phyloP scores from a whole-genome alignment of 495 filamentous ascomycete genomes.

The Hypoxylon crocopeplum region DNA sequence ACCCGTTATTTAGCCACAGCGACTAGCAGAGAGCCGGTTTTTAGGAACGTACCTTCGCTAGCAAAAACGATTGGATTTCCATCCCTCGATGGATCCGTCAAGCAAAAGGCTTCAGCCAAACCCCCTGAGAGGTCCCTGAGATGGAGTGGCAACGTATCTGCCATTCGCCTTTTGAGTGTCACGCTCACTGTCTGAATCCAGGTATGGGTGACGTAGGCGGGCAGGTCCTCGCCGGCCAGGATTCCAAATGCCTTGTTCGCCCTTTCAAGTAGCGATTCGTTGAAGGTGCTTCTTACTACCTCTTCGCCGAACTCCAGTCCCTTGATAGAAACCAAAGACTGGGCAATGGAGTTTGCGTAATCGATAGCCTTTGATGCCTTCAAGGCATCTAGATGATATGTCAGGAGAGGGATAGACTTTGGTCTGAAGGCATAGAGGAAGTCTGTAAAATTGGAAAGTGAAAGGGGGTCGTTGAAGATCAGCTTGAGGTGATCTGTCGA shows the following conservation, averaged over 20 bases:
- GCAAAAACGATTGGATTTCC: constrained; percentile 83
- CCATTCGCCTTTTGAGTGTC: constrained; percentile 64
- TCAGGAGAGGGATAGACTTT: constrained; percentile 67
- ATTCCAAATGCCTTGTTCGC: constrained; percentile 63
- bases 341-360: constrained; percentile 70
- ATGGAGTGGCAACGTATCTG: constrained; percentile 59
- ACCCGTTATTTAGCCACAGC: constrained; percentile 2
- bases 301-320: constrained; percentile 54
- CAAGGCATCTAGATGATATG: constrained; percentile 72
- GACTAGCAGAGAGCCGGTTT: not conserved
- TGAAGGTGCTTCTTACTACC: constrained; percentile 53
- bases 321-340: constrained; percentile 56
- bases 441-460: constrained; percentile 66
- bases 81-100: constrained; percentile 74
- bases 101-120: constrained; percentile 76
- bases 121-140: constrained; percentile 69
- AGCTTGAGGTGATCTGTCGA: constrained; percentile 66
- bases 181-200: constrained; percentile 64
- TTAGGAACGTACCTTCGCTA: constrained; percentile 66
- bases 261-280: constrained; percentile 63
- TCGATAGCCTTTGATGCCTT: constrained; percentile 74
- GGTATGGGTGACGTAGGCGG: constrained; percentile 70
- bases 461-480: constrained; percentile 68
- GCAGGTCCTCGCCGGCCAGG: constrained; percentile 70
- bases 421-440: constrained; percentile 69